phyloP scores from a whole-genome alignment of 2,329 filamentous ascomycete genomes.

The Colletotrichum orbiculare region DNA sequence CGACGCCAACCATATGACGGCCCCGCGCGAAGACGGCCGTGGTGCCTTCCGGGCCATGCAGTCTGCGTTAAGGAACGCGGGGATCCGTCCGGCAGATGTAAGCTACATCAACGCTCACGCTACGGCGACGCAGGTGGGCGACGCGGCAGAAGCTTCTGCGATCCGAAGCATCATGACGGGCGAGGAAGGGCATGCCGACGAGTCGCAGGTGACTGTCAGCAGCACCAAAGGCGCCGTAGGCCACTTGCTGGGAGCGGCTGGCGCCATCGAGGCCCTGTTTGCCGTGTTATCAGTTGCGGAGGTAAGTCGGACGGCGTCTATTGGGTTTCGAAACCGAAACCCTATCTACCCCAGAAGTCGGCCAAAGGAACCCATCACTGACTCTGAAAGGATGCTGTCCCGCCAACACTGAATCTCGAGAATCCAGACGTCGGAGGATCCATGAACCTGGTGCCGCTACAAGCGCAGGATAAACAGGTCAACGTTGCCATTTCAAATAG shows the following conservation, averaged over 20 bases:
- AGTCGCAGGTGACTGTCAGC: constrained; percentile 81
- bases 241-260: constrained; percentile 90
- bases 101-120: constrained; percentile 98
- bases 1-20: constrained; percentile 94
- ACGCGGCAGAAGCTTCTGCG: constrained; percentile 87
- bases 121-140: constrained; percentile 86
- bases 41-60: constrained; percentile 90
- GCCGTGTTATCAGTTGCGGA: constrained; percentile 81
- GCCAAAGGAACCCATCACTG: constrained; percentile 15
- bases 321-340: constrained; percentile 35
- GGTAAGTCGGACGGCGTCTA: constrained; percentile 61
- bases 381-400: constrained; percentile 73
- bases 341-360: constrained; percentile 11
- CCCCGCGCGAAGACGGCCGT: constrained; percentile 82
- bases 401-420: constrained; percentile 87
- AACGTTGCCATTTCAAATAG: constrained; percentile 89
- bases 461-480: constrained; percentile 76
- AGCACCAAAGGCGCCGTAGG: constrained; percentile 95
- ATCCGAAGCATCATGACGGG: constrained; percentile 83
- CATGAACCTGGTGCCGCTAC: constrained; percentile 86
- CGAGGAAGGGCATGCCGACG: constrained; percentile 70
- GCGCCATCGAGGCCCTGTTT: constrained; percentile 90
- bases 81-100: constrained; percentile 74
- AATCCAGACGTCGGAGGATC: constrained; percentile 73
- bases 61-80: constrained; percentile 79